phyloP scores from a whole-genome alignment of 2,329 filamentous ascomycete species.

The Diaporthe sp. region DNA sequence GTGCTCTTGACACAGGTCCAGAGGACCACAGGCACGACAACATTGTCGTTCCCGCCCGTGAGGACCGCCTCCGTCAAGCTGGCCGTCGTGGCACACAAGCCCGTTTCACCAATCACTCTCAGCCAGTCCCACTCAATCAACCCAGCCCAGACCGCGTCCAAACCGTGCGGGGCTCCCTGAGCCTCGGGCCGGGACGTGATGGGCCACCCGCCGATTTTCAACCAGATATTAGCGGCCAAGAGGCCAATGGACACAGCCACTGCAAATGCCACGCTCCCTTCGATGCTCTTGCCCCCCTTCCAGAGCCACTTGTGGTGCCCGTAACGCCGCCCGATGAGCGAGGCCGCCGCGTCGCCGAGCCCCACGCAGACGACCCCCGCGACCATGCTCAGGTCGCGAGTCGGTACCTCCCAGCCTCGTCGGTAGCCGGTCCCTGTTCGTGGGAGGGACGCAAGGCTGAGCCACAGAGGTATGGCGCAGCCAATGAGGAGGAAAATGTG shows the following conservation, averaged over 20 bases:
- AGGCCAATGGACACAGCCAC: slow-evolving; percentile 83
- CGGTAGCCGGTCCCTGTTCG: slow-evolving; percentile 69
- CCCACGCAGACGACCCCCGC: slow-evolving; percentile 94
- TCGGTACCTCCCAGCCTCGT: slow-evolving; percentile 80
- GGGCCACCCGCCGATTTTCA: slow-evolving; percentile 82
- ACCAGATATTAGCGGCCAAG: slow-evolving; percentile 78
- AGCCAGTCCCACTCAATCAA: slow-evolving; percentile 46
- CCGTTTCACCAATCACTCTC: slow-evolving; percentile 80
- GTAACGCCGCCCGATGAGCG: slow-evolving; percentile 87
- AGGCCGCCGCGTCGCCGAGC: slow-evolving; percentile 93
- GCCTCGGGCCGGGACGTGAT: slow-evolving; percentile 70
- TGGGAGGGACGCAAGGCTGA: slow-evolving; percentile 79
- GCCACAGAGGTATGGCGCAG: slow-evolving; percentile 94
- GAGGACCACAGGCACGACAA: slow-evolving; percentile 91
- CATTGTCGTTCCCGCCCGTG: slow-evolving; percentile 98
- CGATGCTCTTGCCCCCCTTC: slow-evolving; percentile 95
- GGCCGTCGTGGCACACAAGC: slow-evolving; percentile 80
- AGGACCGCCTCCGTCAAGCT: slow-evolving; percentile 95
- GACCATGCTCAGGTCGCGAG: slow-evolving; percentile 88
- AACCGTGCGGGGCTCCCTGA: slow-evolving; percentile 1
- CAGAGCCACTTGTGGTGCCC: slow-evolving; percentile 94
- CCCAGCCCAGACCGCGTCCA: slow-evolving; percentile 16
- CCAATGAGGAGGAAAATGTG: slow-evolving; percentile 97
- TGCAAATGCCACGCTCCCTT: slow-evolving; percentile 87
- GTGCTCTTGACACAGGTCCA: slow-evolving; percentile 90